Evolutionary conservation across 2,329 filamentous ascomycete genomes (phyloP), one percentile per base, ranked within the genome.

Genomic region (Coniochaeta prunicola): DNA sequence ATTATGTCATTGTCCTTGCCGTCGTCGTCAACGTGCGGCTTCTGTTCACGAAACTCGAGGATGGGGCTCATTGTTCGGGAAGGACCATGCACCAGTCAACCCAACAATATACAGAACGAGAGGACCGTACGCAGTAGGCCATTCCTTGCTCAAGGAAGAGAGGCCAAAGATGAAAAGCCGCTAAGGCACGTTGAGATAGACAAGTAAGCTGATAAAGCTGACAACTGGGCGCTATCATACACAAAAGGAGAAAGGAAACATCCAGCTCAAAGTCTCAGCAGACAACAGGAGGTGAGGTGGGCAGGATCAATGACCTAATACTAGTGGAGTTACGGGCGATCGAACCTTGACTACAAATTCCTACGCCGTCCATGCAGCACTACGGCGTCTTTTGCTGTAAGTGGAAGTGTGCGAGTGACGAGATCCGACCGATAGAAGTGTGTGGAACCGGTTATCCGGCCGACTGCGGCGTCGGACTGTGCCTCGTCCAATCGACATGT

Each of bases 1-100:
- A 67, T 64, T 30, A 64, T 60, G 26, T 69, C 65, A 28, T 66
- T 62, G 48, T 50, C 45, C 45, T 65, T 60, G 33, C 66, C 62
- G 31, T 67, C 45, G 17, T 62, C 62, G 34, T 65, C 62, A 33
- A 68, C 65, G 15, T 64, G 60, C 42, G 53, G 57, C 33, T 61
- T 55, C 58, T 70, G 70, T 24, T 58, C 59, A 24, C 56, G 42
- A 10, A 28, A 50, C 45, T 50, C 45, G 45, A 50, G 21, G 13
- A 50, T 30, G 30, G 45, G 45, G 45, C 45, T 50, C 45, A 50
- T 50, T 21, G 45, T 50, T 17, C 13, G 24, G 28, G 2, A 6
- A 17, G 10, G 45, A 30, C 45, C 45, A 50, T 30, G 24, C 7
- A 26, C 45, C 13, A 12, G 30, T 50, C 45, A 13, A 28, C 24